These are phyloP conservation scores for Dissophora ornata DNA, from an alignment of 192 early-diverging fungal species.

Conservation along the genomic window DNA sequence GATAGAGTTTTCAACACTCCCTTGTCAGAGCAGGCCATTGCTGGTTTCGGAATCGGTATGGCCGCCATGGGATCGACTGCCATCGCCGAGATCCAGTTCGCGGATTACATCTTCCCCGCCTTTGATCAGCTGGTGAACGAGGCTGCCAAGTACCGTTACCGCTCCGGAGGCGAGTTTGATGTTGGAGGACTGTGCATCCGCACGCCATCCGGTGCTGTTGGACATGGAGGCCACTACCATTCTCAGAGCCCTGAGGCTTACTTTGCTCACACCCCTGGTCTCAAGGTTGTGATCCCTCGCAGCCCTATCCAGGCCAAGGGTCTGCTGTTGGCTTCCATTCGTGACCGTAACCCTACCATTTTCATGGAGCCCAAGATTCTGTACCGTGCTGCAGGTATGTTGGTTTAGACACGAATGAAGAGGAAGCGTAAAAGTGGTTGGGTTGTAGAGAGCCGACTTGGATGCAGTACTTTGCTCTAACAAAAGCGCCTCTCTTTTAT, in stretches of 20 bases:
- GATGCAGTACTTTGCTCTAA: too few species aligned
- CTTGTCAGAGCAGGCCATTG: slow-evolving; percentile 94
- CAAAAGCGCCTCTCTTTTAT: too few species aligned
- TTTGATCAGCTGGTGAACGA: slow-evolving; percentile 99
- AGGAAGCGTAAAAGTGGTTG: slow-evolving; percentile 7
- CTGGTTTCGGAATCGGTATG: slow-evolving; percentile 95
- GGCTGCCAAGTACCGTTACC: slow-evolving; percentile 96
- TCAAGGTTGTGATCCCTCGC: slow-evolving; percentile 93
- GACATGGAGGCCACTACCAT: slow-evolving; percentile 98
- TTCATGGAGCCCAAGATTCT: slow-evolving; percentile 98
- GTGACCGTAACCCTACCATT: slow-evolving; percentile 93
- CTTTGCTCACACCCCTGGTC: slow-evolving; percentile 94
- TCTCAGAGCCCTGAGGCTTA: slow-evolving; percentile 93
- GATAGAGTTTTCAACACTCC: slow-evolving; percentile 98
- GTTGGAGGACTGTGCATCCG: slow-evolving; percentile 91
- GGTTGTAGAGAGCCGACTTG: too few species aligned
- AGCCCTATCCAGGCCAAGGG: slow-evolving; percentile 97
- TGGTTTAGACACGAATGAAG: slow-evolving; percentile 6
- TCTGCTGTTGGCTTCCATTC: slow-evolving; percentile 87
- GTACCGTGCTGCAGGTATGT: slow-evolving; percentile 89
- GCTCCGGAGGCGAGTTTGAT: slow-evolving; percentile 92
- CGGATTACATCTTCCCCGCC: slow-evolving; percentile 98
- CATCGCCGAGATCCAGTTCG: slow-evolving; percentile 99
- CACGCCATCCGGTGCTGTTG: slow-evolving; percentile 92
- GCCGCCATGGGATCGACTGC: slow-evolving; percentile 95